These are phyloP conservation scores for Ascocoryne sarcoides DNA, from an alignment of 2,329 filamentous ascomycete species.

Conservation along the genomic window DNA sequence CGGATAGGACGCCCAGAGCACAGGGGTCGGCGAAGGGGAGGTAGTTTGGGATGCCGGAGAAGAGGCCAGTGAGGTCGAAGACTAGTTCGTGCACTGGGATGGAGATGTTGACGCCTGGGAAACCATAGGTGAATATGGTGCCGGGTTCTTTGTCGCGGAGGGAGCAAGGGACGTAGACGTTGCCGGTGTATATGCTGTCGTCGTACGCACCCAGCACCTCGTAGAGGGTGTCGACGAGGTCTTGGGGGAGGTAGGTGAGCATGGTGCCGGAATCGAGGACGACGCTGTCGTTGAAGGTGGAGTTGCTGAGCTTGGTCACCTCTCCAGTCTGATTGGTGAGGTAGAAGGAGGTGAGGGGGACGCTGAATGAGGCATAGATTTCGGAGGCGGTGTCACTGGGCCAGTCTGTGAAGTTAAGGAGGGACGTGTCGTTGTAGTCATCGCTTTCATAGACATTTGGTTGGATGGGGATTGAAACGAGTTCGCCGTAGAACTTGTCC, in stretches of 20 bases:
- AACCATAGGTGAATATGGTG: conserved; percentile 37
- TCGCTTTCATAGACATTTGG: no score
- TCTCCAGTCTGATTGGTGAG: conserved; percentile 29
- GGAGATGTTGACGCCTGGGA: conserved; percentile 35
- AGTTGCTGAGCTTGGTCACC: conserved; percentile 12
- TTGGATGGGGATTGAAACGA: conserved; percentile 17
- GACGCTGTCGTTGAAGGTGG: conserved; percentile 34
- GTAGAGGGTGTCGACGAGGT: conserved; percentile 36
- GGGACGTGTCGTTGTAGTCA: no score
- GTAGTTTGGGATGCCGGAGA: not conserved
- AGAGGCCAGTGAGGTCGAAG: conserved; percentile 14
- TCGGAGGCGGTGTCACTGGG: no score
- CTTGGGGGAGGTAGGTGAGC: conserved; percentile 52
- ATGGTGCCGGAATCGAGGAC: conserved; percentile 59
- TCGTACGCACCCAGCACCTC: conserved; percentile 32
- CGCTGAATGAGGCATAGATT: conserved; percentile 14
- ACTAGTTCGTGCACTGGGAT: conserved; percentile 39
- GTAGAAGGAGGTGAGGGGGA: conserved; percentile 19
- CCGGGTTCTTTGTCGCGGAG: conserved; percentile 29
- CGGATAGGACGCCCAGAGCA: conserved; percentile 41
- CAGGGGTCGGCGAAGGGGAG: conserved; percentile 29
- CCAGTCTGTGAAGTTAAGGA: no score
- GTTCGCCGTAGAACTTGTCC: conserved; percentile 34
- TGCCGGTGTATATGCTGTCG: conserved; percentile 9
- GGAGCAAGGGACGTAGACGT: conserved; percentile 31